Base-by-base conservation (phyloP, 371 early-diverging fungal species). In the Nematocida homosporus region DNA sequence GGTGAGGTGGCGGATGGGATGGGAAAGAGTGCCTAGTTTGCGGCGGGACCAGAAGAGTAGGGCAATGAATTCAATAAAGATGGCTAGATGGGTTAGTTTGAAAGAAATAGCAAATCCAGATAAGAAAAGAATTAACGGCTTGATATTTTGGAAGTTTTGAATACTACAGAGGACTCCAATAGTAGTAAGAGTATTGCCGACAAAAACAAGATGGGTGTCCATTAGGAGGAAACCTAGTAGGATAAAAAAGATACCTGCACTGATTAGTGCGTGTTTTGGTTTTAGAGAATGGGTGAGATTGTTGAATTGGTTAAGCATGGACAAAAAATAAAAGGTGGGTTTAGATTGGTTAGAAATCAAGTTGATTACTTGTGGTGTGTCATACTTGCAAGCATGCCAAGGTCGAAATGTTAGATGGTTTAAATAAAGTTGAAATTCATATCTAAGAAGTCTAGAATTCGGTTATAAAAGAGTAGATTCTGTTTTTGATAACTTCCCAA, bases 181-280 rank as follows among this genome's bases (percentile, higher is more conserved):
- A 23, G 44, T 23, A 41, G 63, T 0, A 0, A 72, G 37, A 0
- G 63, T 52, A 35, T 72, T 72, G 16, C 75, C 75, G 34, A 41
- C 30, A 4, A 41, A 32, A 10, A 72, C 30, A 20, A 72, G 44
- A 16, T 63, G 63, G 1, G 32, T 47, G 37, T 72, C 75, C 18
- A 72, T 29, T 2, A 72, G 51, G 25, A 72, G 44, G 38, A 61
- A 52, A 3, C 75, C 75, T 18, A 72, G 16, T 10, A 60, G 10
- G 27, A 72, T 72, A 47, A 72, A 72, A 20, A 72, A 61, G 3
- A 72, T 25, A 5, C 75, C 75, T 10, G 44, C 13, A 20, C 13
- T 44, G 13, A 44, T 44, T 13, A 44, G 44, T 44, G 44, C 20
- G 44, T 44, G 44, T 44, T 44, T 44, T 44, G 44, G 20, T 44